These are phyloP conservation scores for Chlorella sp. DNA, from an alignment of 139 green algal genomes.

Conservation along the genomic window DNA sequence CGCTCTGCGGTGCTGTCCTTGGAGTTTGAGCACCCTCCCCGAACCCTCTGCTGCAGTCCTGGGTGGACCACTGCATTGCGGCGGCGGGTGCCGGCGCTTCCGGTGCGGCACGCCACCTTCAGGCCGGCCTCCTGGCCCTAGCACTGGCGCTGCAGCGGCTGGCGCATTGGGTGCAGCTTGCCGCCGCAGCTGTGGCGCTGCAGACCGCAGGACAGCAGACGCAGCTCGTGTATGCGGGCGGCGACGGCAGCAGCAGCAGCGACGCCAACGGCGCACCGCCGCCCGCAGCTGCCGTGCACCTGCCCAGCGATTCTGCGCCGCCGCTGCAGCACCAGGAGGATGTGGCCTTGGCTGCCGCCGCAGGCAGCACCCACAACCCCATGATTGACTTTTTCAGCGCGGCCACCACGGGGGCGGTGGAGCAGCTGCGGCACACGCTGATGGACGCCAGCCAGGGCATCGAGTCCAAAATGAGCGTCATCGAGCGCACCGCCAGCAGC, in stretches of 20 bases:
- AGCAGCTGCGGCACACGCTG: slow-evolving; percentile 41
- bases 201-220: neutral
- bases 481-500: slow-evolving; percentile 26
- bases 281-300: neutral
- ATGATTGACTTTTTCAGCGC: slow-evolving; percentile 27
- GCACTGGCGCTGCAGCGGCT: neutral
- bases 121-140: neutral
- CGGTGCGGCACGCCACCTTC: neutral
- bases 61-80: neutral
- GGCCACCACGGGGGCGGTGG: slow-evolving; percentile 35
- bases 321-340: neutral
- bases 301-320: neutral
- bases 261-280: neutral
- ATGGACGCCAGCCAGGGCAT: slow-evolving; percentile 24
- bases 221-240: neutral
- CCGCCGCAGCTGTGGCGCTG: neutral
- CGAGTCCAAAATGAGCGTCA: slow-evolving; percentile 22
- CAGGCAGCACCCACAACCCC: neutral
- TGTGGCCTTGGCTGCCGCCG: neutral
- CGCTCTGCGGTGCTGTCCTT: neutral
- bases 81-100: neutral
- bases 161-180: slow-evolving; percentile 18
- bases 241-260: too few species aligned
- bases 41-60: neutral
- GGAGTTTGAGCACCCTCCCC: neutral